Base-by-base conservation (phyloP, 371 early-diverging fungal species). In the Mortierella sp. region DNA sequence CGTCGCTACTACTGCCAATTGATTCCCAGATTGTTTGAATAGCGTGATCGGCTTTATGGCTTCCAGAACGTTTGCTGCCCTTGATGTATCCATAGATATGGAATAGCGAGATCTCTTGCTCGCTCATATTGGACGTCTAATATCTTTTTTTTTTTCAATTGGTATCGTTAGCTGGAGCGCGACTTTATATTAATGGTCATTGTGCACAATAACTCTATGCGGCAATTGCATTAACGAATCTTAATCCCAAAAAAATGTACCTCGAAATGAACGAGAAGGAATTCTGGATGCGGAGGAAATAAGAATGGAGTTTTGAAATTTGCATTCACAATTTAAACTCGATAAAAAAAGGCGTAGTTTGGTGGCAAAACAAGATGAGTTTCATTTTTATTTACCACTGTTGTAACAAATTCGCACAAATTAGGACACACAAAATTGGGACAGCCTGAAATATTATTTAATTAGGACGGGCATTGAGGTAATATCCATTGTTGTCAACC, bases 21-120 rank as follows among this genome's bases (percentile, higher is more conserved):
- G 61, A 49, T 37, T 76, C 72, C 77, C 77, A 77, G 28, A 68
- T 72, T 8, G 77, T 78, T 55, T 78, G 78, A 31, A 78, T 72
- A 6, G 62, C 78, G 35, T 72, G 57, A 37, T 72, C 78, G 23
- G 71, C 61, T 31, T 51, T 53, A 29, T 32, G 55, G 49, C 47
- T 61, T 35, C 64, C 54, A 37, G 59, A 10, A 7, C 56, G 35
- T 19, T 35, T 29, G 10, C n/a, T 58, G 43, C 23, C 32, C n/a
- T 19, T 19, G 35, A 60, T 55, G 40, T 60, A 60, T 45, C 75
- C 69, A 61, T 75, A 61, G 56, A 75, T 68, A 29, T 70, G 66
- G 45, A 70, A 76, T 22, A 66, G 37, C 7, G 76, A 70, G n/a
- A 76, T 65, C 22, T 63, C 76, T n/a, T 57, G 59, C 31, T 64